Percentiles rank a stretch among this genome's conserved stretches.
Evolutionary conservation across 2,329 filamentous ascomycete species (phyloP).

Genomic region (Aspergillus floridensis): DNA sequence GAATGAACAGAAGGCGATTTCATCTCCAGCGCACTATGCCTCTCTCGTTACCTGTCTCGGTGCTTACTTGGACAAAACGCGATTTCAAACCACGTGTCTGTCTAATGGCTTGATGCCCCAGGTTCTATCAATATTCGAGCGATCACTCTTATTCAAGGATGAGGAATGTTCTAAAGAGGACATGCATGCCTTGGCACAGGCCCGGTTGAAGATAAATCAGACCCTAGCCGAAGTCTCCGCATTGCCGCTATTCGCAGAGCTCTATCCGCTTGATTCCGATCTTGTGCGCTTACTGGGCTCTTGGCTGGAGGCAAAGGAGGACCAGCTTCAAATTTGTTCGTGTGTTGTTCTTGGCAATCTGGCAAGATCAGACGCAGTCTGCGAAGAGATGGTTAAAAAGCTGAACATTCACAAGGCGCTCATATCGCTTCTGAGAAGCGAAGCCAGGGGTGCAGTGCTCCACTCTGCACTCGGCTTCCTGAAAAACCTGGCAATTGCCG

Average conservation of each 20-base stretch:
- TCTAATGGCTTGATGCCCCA: conserved; percentile 31
- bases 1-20: conserved; percentile 23
- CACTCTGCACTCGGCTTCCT: conserved; percentile 47
- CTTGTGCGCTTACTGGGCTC: conserved; percentile 37
- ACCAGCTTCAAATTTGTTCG: conserved; percentile 47
- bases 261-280: conserved; percentile 39
- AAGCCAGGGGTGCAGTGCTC: conserved; percentile 41
- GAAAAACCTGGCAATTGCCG: conserved; percentile 48
- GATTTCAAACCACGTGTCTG: conserved; percentile 40
- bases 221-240: conserved; percentile 42
- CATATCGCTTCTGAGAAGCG: conserved; percentile 39
- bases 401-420: conserved; percentile 41
- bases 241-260: conserved; percentile 34
- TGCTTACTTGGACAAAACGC: conserved; percentile 37
- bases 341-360: conserved; percentile 50
- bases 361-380: conserved; percentile 45
- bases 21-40: conserved; percentile 32
- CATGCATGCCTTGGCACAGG: conserved; percentile 32
- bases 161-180: conserved; percentile 33
- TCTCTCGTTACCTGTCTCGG: conserved; percentile 33
- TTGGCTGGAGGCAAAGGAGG: conserved; percentile 40
- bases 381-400: conserved; percentile 40
- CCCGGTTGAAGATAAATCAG: conserved; percentile 41
- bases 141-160: conserved; percentile 29
- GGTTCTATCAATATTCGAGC: conserved; percentile 32